phyloP scores from a whole-genome alignment of 768 basidiomycete species.

The Suillus alpinus region DNA sequence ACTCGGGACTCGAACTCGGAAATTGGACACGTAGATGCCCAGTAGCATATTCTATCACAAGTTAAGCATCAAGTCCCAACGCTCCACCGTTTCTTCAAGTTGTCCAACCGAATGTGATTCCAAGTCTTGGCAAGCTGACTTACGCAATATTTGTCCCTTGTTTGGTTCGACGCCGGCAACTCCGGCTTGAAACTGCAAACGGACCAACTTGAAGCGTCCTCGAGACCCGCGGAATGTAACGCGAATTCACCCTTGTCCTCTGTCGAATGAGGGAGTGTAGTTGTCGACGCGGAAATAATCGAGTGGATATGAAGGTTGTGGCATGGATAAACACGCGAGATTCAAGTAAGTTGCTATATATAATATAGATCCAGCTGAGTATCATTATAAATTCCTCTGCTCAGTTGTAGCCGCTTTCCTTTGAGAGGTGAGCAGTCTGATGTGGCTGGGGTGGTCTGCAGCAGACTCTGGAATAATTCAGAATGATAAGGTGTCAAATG shows the following conservation, averaged over 20 bases:
- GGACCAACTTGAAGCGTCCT: too few relatives aligned
- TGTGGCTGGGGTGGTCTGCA: background rate
- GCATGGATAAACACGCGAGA: background rate
- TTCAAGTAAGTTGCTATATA: background rate
- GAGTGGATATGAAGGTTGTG: background rate
- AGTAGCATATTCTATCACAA: background rate
- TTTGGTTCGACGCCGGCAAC: background rate
- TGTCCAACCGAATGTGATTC: background rate
- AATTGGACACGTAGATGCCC: slow-evolving; percentile 3
- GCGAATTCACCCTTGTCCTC: background rate
- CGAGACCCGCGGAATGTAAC: background rate
- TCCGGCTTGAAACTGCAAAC: background rate
- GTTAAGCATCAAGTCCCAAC: background rate
- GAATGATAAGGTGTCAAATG: background rate
- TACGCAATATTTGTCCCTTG: background rate
- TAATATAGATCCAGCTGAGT: background rate
- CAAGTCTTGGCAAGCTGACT: background rate
- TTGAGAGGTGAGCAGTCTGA: background rate
- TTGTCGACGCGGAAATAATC: background rate
- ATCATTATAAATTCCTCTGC: background rate
- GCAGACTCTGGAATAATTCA: background rate
- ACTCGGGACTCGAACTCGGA: background rate
- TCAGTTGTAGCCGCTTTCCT: background rate
- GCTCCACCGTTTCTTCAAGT: background rate
- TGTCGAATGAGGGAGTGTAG: background rate